These are phyloP conservation scores for Gastrolobium villosum DNA, from an alignment of 306 rosid species.

Conservation along the genomic window DNA sequence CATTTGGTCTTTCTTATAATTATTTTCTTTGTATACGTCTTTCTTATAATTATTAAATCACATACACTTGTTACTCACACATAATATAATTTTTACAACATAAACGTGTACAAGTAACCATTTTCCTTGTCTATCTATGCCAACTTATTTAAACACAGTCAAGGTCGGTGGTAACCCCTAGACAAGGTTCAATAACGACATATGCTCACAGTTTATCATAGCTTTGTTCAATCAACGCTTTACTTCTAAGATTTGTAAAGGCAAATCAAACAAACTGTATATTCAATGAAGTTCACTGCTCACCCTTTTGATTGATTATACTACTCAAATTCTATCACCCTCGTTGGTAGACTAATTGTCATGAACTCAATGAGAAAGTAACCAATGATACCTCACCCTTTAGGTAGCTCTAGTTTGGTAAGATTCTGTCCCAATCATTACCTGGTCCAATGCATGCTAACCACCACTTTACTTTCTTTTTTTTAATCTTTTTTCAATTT, in stretches of 20 bases:
- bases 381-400: slow-evolving; percentile 36
- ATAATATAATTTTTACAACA: no score
- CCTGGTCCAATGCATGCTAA: slow-evolving; percentile 30
- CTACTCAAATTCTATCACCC: slow-evolving; percentile 18
- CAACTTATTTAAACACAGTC: not conserved
- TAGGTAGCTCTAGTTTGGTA: slow-evolving; percentile 53
- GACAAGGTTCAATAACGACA: slow-evolving; percentile 30
- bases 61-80: no score
- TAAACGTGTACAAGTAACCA: not conserved
- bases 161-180: slow-evolving; percentile 24
- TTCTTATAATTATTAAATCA: no score
- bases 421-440: slow-evolving; percentile 61
- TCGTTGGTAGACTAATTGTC: slow-evolving; percentile 31
- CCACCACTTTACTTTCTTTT: slow-evolving; percentile 29
- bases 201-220: not conserved
- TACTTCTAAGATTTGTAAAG: slow-evolving; percentile 55
- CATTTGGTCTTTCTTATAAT: no score
- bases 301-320: slow-evolving; percentile 46
- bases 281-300: slow-evolving; percentile 46
- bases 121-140: not conserved
- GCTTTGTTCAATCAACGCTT: slow-evolving; percentile 49
- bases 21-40: no score
- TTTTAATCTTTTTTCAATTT: not conserved
- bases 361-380: slow-evolving; percentile 45
- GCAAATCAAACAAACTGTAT: not conserved